phyloP scores from a whole-genome alignment of 2,329 filamentous ascomycete genomes.

The Periconia macrospinosa region DNA sequence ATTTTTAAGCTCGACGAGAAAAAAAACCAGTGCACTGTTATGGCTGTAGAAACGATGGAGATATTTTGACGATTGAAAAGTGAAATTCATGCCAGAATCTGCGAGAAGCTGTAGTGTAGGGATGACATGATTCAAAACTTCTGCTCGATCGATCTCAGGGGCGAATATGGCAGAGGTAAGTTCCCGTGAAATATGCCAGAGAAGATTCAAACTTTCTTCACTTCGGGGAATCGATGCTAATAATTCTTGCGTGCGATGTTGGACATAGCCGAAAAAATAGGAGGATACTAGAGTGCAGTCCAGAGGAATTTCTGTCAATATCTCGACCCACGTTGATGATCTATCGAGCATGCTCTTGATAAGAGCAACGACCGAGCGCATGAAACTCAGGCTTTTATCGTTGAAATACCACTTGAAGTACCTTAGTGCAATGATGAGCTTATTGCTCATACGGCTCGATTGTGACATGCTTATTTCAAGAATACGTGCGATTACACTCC shows the following conservation, averaged over 20 bases:
- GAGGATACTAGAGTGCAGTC: not conserved
- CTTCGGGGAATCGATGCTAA: not conserved
- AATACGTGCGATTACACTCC: not conserved
- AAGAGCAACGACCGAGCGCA: not conserved
- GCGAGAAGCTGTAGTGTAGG: no score
- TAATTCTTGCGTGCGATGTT: not conserved
- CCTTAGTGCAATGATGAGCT: no score
- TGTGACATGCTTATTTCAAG: not conserved
- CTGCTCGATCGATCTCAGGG: no score
- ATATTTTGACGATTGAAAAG: no score
- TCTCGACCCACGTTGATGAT: not conserved
- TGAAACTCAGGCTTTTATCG: not conserved
- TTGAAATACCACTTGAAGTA: not conserved
- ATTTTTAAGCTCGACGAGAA: no score
- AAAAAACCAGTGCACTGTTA: no score
- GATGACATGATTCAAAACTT: no score
- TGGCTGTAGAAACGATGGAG: no score
- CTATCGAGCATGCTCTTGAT: not conserved
- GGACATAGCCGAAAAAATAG: not conserved
- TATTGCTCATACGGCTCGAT: no score
- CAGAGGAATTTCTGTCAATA: not conserved
- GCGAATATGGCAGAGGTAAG: not conserved
- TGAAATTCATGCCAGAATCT: no score
- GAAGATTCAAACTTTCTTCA: not conserved
- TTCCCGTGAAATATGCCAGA: not conserved